Base-by-base conservation (phyloP, 371 early-diverging fungal species). In the Rhizopus delemar region DNA sequence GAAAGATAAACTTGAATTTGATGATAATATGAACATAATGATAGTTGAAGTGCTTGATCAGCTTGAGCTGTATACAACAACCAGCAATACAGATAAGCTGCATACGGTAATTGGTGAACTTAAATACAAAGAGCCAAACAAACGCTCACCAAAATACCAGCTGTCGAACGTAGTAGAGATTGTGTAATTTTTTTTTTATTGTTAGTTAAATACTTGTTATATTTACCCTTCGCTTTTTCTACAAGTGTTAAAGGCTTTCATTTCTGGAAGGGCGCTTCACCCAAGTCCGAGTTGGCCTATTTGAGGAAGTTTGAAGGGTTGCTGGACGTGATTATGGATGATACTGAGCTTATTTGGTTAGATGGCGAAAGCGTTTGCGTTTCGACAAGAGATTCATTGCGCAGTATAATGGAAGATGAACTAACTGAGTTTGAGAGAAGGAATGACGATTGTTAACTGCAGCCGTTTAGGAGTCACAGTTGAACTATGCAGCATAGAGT, bases 401-500 rank as follows among this genome's bases (percentile, higher is more conserved):
- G 53, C 28, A 59, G 60, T 31, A 53, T 59, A 2, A 36, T 53
- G 46, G 53, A 60, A 28, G 31, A 53, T 46, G 60, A 60, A 48
- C 12, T 46, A 29, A 53, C 38, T 12, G 32, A 60, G n/a, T 60
- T 46, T 53, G 53, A 48, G 6, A 53, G 53, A 53, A 60, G 60
- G 13, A 53, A 46, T 38, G 60, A 53, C 46, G 32, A 3, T 60
- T 12, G 48, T 60, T 6, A 60, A 38, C 39, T 60, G 53, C 32
- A 46, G 46, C 46, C 53, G 53, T 29, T 39, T 46, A 31, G 53
- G 31, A 31, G 38, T 28, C 29, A 60, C 48, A 31, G 60, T 53
- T 38, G 60, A 60, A 53, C 46, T 60, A 48, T 60, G 60, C n/a
- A 53, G 53, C 60, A 60, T 60, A 16, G 53, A 60, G 15, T 60